Base-by-base conservation (phyloP, 2,329 filamentous ascomycete genomes). In the Xylaria sp. region DNA sequence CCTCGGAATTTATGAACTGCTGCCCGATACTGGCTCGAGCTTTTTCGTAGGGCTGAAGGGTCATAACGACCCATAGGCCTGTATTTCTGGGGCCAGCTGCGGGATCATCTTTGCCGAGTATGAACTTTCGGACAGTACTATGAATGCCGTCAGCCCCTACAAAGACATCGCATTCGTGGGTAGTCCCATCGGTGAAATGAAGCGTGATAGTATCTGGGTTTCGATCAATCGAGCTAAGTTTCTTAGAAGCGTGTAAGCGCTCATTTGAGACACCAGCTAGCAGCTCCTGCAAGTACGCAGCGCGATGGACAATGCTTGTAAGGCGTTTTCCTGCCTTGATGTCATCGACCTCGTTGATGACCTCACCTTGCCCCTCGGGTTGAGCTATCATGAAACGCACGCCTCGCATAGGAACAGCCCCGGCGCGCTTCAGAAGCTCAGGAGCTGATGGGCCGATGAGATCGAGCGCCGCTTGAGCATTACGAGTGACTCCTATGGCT, bases 101-200 rank as follows among this genome's bases (percentile, higher is more conserved):
- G 2, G 70, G 66, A 25, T 77, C 75, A 18, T 72, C 60, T n/a
- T 72, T 66, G 15, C 75, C 75, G 2, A 78, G 71, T 25, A 81
- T 75, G 10, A 80, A 61, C 63, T 79, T 76, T 8, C 80, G 75
- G 1, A 81, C 78, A 30, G 72, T 75, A 32, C 80, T 81, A 36
- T 79, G 78, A 6, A 81, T 78, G 18, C 80, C 80, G 59, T 82
- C 80, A 7, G 79, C 79, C 1, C 79, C 80, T 46, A 82, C 71
- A 18, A 81, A 75, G n/a, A 80, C 70, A 63, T 82, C 79, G 23
- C 78, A 76, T n/a, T 73, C 70, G 39, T 73, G 69, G 3, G 65
- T 72, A 13, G 62, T 72, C 2, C 68, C 71, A 23, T 75, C 73
- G 2, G 69, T 58, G 48, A 76, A 75, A 30, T 67, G 28, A 1